Conservation (phyloP, 345 rosid genomes). For the Lepidium africanum region DNA sequence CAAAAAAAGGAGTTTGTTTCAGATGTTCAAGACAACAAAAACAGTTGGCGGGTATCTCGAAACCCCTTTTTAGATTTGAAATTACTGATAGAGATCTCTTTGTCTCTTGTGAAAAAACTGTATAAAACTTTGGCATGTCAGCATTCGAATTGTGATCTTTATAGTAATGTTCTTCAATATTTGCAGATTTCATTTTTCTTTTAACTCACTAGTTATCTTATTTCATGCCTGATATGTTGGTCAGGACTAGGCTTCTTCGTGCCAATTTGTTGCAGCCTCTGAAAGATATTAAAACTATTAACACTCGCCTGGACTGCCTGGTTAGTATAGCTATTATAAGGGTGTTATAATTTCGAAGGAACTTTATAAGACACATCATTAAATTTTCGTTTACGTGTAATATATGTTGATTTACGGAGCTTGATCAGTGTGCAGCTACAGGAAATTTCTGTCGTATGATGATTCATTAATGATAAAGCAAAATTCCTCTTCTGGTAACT, state of each 20-base stretch:
- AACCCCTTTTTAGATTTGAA: neutral
- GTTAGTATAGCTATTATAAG: slow-evolving; percentile 39
- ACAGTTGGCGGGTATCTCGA: slow-evolving; percentile 79
- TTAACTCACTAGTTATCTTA: slow-evolving; percentile 11
- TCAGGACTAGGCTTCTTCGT: slow-evolving; percentile 93
- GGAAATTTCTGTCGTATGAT: neutral
- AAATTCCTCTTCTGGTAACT: slow-evolving; percentile 18
- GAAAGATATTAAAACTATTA: slow-evolving; percentile 89
- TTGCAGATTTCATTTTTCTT: neutral
- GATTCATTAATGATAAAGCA: slow-evolving; percentile 11
- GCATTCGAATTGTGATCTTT: neutral
- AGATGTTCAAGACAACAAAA: slow-evolving; percentile 94
- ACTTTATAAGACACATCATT: neutral
- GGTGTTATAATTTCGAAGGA: slow-evolving; percentile 15
- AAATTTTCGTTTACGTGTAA: neutral
- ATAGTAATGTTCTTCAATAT: neutral
- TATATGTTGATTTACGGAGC: neutral
- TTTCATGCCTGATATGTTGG: slow-evolving; percentile 22
- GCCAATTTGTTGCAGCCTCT: slow-evolving; percentile 97
- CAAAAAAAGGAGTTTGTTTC: slow-evolving; percentile 92
- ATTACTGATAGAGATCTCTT: neutral
- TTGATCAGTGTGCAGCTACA: slow-evolving; percentile 10
- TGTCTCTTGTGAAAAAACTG: neutral
- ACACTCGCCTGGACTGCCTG: slow-evolving; percentile 90
- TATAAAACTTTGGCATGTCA: slow-evolving; percentile 5